A percentile compares a stretch with the other conserved stretches of the same genome.
These are phyloP conservation scores for Geranomyces michiganensis DNA, from an alignment of 192 early-diverging fungal species.

Conservation along the genomic window DNA sequence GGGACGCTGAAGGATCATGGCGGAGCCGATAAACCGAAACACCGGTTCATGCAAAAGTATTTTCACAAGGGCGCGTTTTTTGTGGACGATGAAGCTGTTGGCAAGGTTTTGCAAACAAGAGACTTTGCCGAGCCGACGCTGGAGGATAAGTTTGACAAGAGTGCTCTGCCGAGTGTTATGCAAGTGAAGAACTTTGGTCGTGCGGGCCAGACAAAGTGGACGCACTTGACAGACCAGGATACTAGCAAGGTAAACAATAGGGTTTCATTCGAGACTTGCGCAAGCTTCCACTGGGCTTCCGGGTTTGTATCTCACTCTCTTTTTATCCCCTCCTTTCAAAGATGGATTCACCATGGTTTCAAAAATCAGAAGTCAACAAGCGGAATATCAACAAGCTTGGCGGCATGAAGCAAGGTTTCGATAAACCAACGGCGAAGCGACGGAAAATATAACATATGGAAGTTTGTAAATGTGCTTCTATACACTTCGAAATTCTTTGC, in stretches of 20 bases:
- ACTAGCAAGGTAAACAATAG: slow-evolving; percentile 57
- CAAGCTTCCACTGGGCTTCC: not conserved
- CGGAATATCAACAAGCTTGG: slow-evolving; percentile 49
- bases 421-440: slow-evolving; percentile 52
- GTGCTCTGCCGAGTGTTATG: slow-evolving; percentile 82
- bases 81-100: slow-evolving; percentile 56
- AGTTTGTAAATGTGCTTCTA: too few species aligned
- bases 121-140: slow-evolving; percentile 75
- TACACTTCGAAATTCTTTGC: too few species aligned
- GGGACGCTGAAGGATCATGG: not conserved
- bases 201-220: slow-evolving; percentile 86
- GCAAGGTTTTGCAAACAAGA: slow-evolving; percentile 61
- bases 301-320: not conserved
- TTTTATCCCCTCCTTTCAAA: not conserved
- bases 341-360: slow-evolving; percentile 54
- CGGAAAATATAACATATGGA: slow-evolving; percentile 17
- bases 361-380: slow-evolving; percentile 51
- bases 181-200: slow-evolving; percentile 90
- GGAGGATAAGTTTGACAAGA: slow-evolving; percentile 69
- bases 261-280: not conserved
- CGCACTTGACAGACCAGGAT: slow-evolving; percentile 82
- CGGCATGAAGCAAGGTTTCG: slow-evolving; percentile 58
- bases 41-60: slow-evolving; percentile 76
- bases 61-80: slow-evolving; percentile 91
- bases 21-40: slow-evolving; percentile 48